Evolutionary conservation across 306 rosid species (phyloP), one percentile per base, ranked within the genome.

Genomic region (Arachis hypogaea): DNA sequence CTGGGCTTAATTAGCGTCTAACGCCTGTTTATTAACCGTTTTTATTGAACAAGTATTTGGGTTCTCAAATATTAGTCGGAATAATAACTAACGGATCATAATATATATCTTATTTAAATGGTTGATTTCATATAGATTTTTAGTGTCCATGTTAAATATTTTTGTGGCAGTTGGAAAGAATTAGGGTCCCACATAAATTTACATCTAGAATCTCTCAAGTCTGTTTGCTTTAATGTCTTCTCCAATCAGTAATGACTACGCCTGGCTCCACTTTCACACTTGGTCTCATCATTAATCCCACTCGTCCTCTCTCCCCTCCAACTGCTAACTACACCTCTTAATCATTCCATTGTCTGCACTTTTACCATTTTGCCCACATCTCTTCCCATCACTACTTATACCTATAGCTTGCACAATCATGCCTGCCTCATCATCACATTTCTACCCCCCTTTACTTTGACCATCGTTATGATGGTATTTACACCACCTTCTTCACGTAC

Each of bases 221-320:
- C 28, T 22, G 28, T 22, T 22, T 22, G 22, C 22, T 22, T 22
- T 22, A 22, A 22, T 22, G 22, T 22, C 77, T 77, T 76, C 69
- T 45, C 46, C 63, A 76, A 49, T 68, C 12, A 22, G 28, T 22
- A 22, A 22, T 22, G 28, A 76, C 79, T 64, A 9, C 43, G 0
- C 73, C 28, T 71, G 82, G 55, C 78, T 55, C 85, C 82, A 74
- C 82, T 29, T 7, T 78, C 85, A 72, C 82, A 72, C 78, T 60
- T 4, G 22, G 38, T 33, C 38, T 11, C 78, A 82, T 86, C 87
- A 86, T 86, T 72, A 72, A 2, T 68, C 71, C 87, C 87, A 78
- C 85, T 80, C 9, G 1, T 22, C 85, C 10, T 2, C 29, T 1
- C 43, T 33, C 61, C 60, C 43, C 28, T 51, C 55, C 84, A 52